Evolutionary conservation across 768 basidiomycete genomes (phyloP).

Genomic region (Exidia glandulosa): DNA sequence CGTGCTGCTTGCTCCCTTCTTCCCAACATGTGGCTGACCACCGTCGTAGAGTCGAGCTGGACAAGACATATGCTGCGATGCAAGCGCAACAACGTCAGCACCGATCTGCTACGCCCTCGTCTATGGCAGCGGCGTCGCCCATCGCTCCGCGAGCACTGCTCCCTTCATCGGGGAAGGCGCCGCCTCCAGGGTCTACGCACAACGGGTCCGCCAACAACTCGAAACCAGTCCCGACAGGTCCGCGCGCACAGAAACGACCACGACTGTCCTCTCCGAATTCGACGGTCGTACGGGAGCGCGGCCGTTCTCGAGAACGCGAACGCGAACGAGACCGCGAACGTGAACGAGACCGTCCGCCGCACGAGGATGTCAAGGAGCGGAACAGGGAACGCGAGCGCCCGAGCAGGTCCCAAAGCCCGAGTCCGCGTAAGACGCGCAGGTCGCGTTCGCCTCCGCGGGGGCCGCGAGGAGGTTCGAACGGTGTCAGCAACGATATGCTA

Average conservation of each 20-base stretch:
- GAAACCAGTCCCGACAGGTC: slow-evolving; percentile 65
- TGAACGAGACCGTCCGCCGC: slow-evolving; percentile 6
- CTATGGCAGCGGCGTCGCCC: neutral
- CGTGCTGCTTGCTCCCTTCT: slow-evolving; percentile 21
- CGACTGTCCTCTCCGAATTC: slow-evolving; percentile 47
- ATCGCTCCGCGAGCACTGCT: neutral
- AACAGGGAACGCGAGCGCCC: slow-evolving; percentile 16
- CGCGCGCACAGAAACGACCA: slow-evolving; percentile 70
- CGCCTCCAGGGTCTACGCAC: neutral
- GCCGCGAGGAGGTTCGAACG: neutral
- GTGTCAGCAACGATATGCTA: neutral
- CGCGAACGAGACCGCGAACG: slow-evolving; percentile 14
- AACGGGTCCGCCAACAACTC: slow-evolving; percentile 5
- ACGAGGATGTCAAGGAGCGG: slow-evolving; percentile 5
- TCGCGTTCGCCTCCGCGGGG: neutral
- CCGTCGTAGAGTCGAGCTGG: slow-evolving; percentile 52
- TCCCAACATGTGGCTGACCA: slow-evolving; percentile 10
- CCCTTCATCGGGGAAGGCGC: neutral
- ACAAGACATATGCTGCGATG: slow-evolving; percentile 15
- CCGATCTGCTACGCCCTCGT: neutral
- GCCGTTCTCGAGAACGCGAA: slow-evolving; percentile 13
- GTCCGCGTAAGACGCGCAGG: neutral
- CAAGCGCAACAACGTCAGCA: neutral
- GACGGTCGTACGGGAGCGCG: slow-evolving; percentile 16
- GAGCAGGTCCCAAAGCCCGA: neutral